Conservation (phyloP, 2,329 filamentous ascomycete genomes). For the Nakataea oryzae region DNA sequence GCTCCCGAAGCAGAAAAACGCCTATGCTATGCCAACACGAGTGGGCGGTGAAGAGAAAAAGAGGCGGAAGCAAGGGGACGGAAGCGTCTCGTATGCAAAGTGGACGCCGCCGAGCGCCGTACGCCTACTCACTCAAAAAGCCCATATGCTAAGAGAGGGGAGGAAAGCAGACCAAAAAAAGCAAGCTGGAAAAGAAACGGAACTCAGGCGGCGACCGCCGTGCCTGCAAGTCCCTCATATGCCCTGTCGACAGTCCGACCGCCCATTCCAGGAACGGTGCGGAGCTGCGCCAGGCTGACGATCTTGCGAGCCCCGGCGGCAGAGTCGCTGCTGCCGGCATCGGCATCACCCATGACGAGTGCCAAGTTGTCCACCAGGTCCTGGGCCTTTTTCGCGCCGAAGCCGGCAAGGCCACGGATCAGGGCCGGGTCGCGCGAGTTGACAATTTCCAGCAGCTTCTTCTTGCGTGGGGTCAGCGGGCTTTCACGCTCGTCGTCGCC, state of each 20-base stretch:
- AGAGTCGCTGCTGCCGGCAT: constrained; percentile 10
- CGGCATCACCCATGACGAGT: constrained; percentile 25
- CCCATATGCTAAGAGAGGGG: neutral
- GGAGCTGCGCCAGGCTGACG: constrained; percentile 38
- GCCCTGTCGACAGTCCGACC: constrained; percentile 45
- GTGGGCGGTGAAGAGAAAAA: neutral
- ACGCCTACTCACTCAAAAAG: neutral
- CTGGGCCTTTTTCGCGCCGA: constrained; percentile 61
- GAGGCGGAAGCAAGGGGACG: neutral
- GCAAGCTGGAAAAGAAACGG: neutral
- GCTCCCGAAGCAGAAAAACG: neutral
- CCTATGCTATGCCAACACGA: neutral
- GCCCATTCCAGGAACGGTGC: constrained; percentile 45
- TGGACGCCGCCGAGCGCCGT: too few species aligned
- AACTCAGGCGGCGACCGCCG: neutral
- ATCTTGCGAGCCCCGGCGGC: constrained; percentile 24
- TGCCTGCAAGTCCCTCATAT: constrained; percentile 27
- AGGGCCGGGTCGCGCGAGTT: constrained; percentile 59
- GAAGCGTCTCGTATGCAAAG: neutral
- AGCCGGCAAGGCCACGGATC: constrained; percentile 58
- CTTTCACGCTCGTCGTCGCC: constrained; percentile 5
- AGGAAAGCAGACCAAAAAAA: neutral
- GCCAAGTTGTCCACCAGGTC: constrained; percentile 47
- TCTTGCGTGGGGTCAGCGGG: constrained; percentile 39
- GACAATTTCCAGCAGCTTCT: constrained; percentile 56